Percentiles rank a stretch among this genome's conserved stretches.
Conservation (phyloP, 129 eudicot genomes). For the Artemisia annua region DNA sequence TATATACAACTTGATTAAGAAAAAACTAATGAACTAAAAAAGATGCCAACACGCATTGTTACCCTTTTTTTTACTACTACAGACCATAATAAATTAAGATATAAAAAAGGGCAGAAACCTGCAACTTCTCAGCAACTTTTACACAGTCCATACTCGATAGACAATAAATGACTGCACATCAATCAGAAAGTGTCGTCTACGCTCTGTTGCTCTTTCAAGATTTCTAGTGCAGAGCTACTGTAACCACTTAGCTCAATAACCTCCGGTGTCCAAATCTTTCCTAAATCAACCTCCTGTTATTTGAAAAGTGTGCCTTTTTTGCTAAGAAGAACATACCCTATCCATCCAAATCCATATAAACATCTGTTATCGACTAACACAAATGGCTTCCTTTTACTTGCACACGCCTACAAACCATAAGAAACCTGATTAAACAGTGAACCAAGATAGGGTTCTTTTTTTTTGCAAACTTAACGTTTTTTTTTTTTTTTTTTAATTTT, state of each 20-base stretch:
- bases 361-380: conserved; percentile 71
- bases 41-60: no score
- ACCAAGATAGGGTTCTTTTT: neutral
- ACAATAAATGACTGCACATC: conserved; percentile 89
- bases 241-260: no score
- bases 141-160: conserved; percentile 99
- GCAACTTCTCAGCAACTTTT: conserved; percentile 91
- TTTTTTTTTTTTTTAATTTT: no score
- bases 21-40: no score
- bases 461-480: no score
- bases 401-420: conserved; percentile 75
- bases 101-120: conserved; percentile 41
- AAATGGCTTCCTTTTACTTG: conserved; percentile 87
- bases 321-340: conserved; percentile 52
- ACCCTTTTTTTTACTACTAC: no score
- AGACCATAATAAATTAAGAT: neutral
- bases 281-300: no score
- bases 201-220: no score
- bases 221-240: no score
- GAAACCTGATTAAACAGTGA: neutral
- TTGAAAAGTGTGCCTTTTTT: neutral
- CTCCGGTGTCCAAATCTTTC: no score
- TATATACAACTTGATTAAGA: no score
- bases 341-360: conserved; percentile 88
- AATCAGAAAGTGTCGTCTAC: no score